Evolutionary conservation across 2,329 filamentous ascomycete genomes (phyloP).

Genomic region (Neurospora sp.): DNA sequence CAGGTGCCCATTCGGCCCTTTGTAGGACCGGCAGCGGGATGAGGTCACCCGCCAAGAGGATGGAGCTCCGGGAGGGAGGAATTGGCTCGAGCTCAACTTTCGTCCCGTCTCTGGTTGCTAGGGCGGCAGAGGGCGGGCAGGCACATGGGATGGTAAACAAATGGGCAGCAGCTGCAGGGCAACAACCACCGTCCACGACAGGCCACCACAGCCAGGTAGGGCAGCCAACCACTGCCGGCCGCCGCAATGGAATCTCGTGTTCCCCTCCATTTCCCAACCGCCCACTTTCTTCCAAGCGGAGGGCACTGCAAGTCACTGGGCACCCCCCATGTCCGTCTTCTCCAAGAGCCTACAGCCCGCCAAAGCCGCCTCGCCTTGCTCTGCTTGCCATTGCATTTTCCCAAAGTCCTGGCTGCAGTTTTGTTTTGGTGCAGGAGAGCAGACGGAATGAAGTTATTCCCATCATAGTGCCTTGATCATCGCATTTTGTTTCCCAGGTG

Average conservation of each 20-base stretch:
- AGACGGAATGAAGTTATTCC: background rate
- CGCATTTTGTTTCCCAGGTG: background rate
- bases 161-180: background rate
- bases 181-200: background rate
- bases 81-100: background rate
- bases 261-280: background rate
- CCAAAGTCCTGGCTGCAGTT: background rate
- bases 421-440: background rate
- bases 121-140: background rate
- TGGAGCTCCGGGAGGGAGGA: background rate
- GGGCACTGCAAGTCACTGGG: background rate
- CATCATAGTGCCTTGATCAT: background rate
- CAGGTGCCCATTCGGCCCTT: background rate
- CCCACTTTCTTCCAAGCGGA: background rate
- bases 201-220: too few species aligned
- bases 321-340: background rate
- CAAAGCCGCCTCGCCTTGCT: background rate
- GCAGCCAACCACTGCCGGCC: background rate
- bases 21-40: slow-evolving; percentile 6
- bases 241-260: background rate
- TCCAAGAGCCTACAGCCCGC: background rate
- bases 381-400: background rate
- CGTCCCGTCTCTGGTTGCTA: background rate
- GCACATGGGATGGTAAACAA: background rate
- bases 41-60: background rate